Base-by-base conservation (phyloP, 2,329 filamentous ascomycete genomes). In the Hypoxylon rubiginosum region DNA sequence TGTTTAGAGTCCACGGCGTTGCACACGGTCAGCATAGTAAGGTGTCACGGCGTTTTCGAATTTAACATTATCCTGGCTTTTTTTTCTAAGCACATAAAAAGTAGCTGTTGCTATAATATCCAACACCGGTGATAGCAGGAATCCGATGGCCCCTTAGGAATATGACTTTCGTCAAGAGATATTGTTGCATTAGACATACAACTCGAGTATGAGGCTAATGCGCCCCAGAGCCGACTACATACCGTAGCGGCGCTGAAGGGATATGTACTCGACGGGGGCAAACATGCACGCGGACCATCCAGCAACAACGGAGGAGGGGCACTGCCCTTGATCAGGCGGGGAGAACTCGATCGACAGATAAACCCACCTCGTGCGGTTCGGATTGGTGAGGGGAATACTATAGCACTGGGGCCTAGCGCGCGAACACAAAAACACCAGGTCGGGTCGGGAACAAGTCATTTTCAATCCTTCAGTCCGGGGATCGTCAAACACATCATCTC, bases 1-100 rank as follows among this genome's bases (percentile, higher is more conserved):
- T 81, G 80, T 82, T 43, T 79, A 79, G 76, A 80, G 79, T 82
- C 80, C 77, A 74, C 74, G 84, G 84, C 83, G 84, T 86, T 85
- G 68, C 70, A 74, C 76, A 78, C 79, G 83, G 79, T 81, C 80
- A 86, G 85, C 85, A 87, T 87, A 82, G 84, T 86, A 83, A 76
- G 85, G 84, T 83, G 85, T 86, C 83, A 77, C 66, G 85, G 85
- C 83, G 84, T 86, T 85, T 43, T 79, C 67, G 66, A 72, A 71
- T 76, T 78, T 72, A 69, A 69, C 55, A 71, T 72, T 74, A 57
- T 71, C 70, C 57, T 71, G 62, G 21, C 21, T 24, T 24, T 24
- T 63, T 74, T 70, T 63, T 66, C 71, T 66, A 57, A 68, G 54
- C 57, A 60, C 61, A 62, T 32, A 63, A 68, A 66, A 67, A 59